Conservation (phyloP, 257 asterid genomes). For the Cinchona pubescens region DNA sequence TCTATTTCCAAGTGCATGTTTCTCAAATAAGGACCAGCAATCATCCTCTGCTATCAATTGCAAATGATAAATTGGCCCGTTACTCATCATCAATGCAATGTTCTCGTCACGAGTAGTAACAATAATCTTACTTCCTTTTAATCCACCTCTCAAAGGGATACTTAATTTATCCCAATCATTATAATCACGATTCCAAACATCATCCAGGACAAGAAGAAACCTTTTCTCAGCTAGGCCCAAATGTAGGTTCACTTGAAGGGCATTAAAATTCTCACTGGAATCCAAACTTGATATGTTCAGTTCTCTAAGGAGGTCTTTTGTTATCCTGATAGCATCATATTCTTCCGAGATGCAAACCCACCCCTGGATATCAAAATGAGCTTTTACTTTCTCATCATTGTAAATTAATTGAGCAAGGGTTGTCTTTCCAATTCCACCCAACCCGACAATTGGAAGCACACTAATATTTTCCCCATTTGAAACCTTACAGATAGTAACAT, state of each 20-base stretch:
- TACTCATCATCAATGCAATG: slow-evolving; percentile 40
- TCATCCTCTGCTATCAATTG: not conserved
- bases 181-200: slow-evolving; percentile 50
- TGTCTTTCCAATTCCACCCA: slow-evolving; percentile 14
- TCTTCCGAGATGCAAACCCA: slow-evolving; percentile 55
- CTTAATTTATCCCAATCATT: slow-evolving; percentile 37
- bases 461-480: not conserved
- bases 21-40: slow-evolving; percentile 9
- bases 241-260: slow-evolving; percentile 42
- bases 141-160: slow-evolving; percentile 39
- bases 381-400: slow-evolving; percentile 33
- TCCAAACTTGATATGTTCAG: slow-evolving; percentile 31
- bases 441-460: slow-evolving; percentile 22
- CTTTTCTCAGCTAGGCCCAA: slow-evolving; percentile 39
- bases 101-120: slow-evolving; percentile 51
- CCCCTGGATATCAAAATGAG: slow-evolving; percentile 34
- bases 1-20: slow-evolving; percentile 5
- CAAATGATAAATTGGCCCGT: not conserved
- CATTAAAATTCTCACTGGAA: slow-evolving; percentile 32
- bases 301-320: slow-evolving; percentile 24
- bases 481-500: slow-evolving; percentile 4
- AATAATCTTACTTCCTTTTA: slow-evolving; percentile 51
- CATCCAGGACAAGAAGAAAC: slow-evolving; percentile 57
- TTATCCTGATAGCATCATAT: slow-evolving; percentile 43
- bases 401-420: slow-evolving; percentile 48